These are phyloP conservation scores for Fusarium sp. DNA, from an alignment of 2,329 filamentous ascomycete species.

Conservation along the genomic window DNA sequence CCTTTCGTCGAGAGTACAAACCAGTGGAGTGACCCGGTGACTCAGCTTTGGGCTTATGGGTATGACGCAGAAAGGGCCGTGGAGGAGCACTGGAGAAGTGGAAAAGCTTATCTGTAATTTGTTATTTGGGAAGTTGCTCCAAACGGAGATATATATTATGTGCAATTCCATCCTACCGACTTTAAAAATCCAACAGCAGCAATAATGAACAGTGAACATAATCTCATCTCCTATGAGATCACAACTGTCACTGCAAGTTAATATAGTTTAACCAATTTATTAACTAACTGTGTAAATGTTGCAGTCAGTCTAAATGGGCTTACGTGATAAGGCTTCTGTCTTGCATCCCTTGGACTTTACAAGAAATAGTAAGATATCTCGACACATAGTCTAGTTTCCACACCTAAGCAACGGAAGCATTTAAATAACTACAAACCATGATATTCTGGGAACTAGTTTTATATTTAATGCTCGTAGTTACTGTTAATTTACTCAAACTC, in stretches of 20 bases:
- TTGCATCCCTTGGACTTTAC: rapidly evolving
- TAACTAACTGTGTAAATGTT: rapidly evolving
- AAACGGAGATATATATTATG: rapidly evolving
- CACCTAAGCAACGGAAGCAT: too few relatives aligned
- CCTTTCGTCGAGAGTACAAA: slow-evolving; percentile 13
- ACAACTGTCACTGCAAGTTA: rapidly evolving
- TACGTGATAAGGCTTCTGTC: rapidly evolving
- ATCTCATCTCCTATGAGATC: not conserved
- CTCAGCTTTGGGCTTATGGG: slow-evolving; percentile 11
- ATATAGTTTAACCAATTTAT: rapidly evolving
- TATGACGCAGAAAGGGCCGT: not conserved
- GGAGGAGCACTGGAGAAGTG: not conserved
- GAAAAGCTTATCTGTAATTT: rapidly evolving
- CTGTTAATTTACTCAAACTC: not conserved
- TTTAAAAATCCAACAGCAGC: rapidly evolving
- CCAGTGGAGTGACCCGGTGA: slow-evolving; percentile 8
- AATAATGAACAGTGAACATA: not conserved
- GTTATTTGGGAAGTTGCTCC: rapidly evolving
- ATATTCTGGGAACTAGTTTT: not conserved
- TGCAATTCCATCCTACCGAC: rapidly evolving
- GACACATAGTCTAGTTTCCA: not conserved
- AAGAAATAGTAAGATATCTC: rapidly evolving
- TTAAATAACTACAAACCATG: rapidly evolving
- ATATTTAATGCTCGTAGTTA: not conserved
- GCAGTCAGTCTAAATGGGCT: rapidly evolving